Percentiles rank a stretch among this genome's conserved stretches.
These are phyloP conservation scores for Podospora pseudopauciseta DNA, from an alignment of 495 filamentous ascomycete species.

Conservation along the genomic window DNA sequence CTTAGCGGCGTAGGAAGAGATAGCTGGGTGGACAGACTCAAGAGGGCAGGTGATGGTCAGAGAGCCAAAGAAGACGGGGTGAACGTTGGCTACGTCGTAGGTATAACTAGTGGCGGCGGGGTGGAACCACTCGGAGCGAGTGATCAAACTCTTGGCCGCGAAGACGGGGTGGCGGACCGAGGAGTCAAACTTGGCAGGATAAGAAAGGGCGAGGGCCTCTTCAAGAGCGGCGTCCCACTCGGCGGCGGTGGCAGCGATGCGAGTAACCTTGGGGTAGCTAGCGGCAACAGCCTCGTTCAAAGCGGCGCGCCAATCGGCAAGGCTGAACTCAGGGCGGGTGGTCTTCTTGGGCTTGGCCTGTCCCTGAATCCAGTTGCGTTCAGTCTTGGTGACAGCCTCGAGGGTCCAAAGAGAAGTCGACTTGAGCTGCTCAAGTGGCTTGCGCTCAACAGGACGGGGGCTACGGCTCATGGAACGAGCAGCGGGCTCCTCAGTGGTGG, in stretches of 20 bases:
- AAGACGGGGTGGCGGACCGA: constrained; percentile 41
- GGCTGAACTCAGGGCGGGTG: constrained; percentile 19
- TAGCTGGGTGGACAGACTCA: constrained; percentile 34
- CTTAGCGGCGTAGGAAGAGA: constrained; percentile 23
- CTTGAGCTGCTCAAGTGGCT: constrained; percentile 24
- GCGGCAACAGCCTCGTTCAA: constrained; percentile 33
- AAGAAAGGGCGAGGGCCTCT: constrained; percentile 28
- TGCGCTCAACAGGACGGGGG: constrained; percentile 10
- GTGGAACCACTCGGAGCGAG: constrained; percentile 34
- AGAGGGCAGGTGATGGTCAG: constrained; percentile 28
- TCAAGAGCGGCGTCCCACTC: constrained; percentile 38
- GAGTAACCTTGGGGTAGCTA: constrained; percentile 25
- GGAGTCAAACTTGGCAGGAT: constrained; percentile 27
- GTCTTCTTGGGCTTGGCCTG: constrained; percentile 7
- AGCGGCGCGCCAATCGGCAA: constrained; percentile 35
- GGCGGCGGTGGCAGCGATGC: constrained; percentile 25
- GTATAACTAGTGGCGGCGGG: constrained; percentile 37
- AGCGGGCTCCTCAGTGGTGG: constrained; percentile 30
- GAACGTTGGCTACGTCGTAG: constrained; percentile 30
- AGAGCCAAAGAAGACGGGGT: constrained; percentile 39
- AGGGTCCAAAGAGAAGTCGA: constrained; percentile 31
- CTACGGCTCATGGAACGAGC: constrained; percentile 25
- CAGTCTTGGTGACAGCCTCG: neutral
- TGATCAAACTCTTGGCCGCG: constrained; percentile 30
- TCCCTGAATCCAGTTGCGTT: constrained; percentile 6